Base-by-base conservation (phyloP, 176 grass and related monocot species). In the Saccharum officinarum region DNA sequence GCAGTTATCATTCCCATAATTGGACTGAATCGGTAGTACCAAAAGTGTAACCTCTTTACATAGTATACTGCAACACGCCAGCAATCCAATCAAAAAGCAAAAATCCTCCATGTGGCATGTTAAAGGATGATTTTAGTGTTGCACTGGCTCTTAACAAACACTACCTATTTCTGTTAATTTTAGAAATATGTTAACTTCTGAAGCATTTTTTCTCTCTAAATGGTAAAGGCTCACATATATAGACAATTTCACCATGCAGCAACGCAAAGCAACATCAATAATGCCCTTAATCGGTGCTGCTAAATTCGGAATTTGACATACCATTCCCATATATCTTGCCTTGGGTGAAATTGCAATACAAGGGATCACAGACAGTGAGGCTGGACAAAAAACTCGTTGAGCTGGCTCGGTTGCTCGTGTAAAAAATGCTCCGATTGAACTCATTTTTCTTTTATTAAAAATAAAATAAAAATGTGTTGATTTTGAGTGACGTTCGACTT, bases 181-280 rank as follows among this genome's bases (percentile, higher is more conserved):
- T 1, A 37, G 18, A 79, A 73, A 57, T n/a, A 73, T 0, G 40
- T 8, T 65, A 63, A 18, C n/a, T n/a, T 61, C 45, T 44, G 77
- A 64, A 17, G 5, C 11, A 73, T 78, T 82, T 49, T 82, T 36
- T 36, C n/a, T 66, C 72, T 65, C 15, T 17, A 77, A 71, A 79
- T 84, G 47, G 55, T 72, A n/a, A n/a, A n/a, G 9, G 18, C 31
- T 55, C 38, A 23, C 30, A 50, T 77, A 64, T 41, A 86, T 38
- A 34, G 12, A 76, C 13, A 65, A 71, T 86, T 78, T 14, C 10
- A 23, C 34, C 3, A 6, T 38, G 20, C 33, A 76, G 2, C 6
- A 26, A 69, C 16, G 15, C 10, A 22, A 33, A 71, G 11, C 18
- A 71, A 62, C 3, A 12, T 28, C 42, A 72, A 83, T 37, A 64